Evolutionary conservation across 805 yeast species (phyloP), one percentile per base, ranked within the genome.

Genomic region (Candida xiaguanensis): DNA sequence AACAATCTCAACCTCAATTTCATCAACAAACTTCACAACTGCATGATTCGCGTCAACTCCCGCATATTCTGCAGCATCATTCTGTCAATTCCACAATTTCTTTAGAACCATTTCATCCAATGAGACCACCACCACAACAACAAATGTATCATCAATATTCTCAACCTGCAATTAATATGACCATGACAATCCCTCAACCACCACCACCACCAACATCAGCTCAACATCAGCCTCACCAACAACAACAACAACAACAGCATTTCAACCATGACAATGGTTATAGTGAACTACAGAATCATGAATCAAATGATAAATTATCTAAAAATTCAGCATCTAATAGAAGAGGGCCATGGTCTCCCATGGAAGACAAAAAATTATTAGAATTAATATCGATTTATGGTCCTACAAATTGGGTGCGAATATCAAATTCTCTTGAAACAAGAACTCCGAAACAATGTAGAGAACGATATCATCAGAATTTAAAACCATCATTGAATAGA

Each of bases 381-480:
- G 84, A 81, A 16, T 70, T 88, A 17, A 85, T 88, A 28, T 65
- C 75, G 29, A 59, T 77, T 17, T 81, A 77, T 56, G 95, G 95
- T 4, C 88, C 95, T 8, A 74, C 85, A 28, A 86, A 86, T 56
- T 88, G 96, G 96, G 96, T 89, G 5, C 73, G 85, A 42, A 86
- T 89, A 14, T 79, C 95, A 8, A 82, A 80, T 48, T 69, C 75
- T 41, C 66, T 88, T 43, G 81, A 80, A 22, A 74, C 91, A 4
- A 70, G 96, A 46, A 82, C 95, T 2, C 95, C 96, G 5, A 89
- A 89, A 56, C 96, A 88, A 61, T 87, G 96, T 56, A 70, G 96
- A 28, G 96, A 88, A 58, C 72, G 96, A 15, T 88, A 85, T 59
- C 96, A 88, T 57, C 96, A 89, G 63, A 89, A 89, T 62, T 72